A percentile compares a stretch with the other conserved stretches of the same genome.
Evolutionary conservation across 1,139 yeast genomes (phyloP).

Genomic region (Arxiozyma slooffiae): DNA sequence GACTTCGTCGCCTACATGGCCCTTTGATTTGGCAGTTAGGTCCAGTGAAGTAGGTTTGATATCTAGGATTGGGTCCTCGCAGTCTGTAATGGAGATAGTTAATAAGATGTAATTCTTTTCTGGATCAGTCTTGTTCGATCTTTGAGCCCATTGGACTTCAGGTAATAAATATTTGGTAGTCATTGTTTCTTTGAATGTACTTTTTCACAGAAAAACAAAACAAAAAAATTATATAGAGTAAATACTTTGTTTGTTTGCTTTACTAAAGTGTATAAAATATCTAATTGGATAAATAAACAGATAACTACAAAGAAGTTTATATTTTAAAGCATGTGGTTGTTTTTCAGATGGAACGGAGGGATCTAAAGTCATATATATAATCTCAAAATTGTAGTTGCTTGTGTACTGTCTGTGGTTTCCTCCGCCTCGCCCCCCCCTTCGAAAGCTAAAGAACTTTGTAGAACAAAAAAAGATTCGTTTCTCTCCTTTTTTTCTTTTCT

Average conservation of each 20-base stretch:
- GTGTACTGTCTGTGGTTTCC: background rate
- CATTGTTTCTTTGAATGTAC: constrained; percentile 5
- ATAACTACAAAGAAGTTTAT: no score
- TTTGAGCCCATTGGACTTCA: constrained; percentile 88
- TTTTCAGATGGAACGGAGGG: background rate
- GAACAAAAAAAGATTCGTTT: constrained; percentile 5
- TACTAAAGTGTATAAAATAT: no score
- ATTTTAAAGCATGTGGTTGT: no score
- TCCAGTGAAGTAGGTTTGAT: constrained; percentile 50
- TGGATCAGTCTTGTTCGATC: constrained; percentile 64
- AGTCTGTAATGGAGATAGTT: constrained; percentile 67
- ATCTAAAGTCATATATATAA: background rate
- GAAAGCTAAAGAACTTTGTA: constrained; percentile 1
- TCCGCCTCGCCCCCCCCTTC: background rate
- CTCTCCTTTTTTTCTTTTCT: no score
- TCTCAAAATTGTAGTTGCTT: background rate
- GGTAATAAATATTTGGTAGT: constrained; percentile 19
- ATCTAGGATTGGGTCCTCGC: constrained; percentile 52
- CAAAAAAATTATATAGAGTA: no score
- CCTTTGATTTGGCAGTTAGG: constrained; percentile 37
- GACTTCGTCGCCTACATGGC: constrained; percentile 43
- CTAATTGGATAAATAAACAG: no score
- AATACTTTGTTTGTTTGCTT: no score
- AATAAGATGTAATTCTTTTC: constrained; percentile 66
- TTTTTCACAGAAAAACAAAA: no score